These are phyloP conservation scores for Cryomyces minteri DNA, from an alignment of 495 filamentous ascomycete genomes.

Conservation along the genomic window DNA sequence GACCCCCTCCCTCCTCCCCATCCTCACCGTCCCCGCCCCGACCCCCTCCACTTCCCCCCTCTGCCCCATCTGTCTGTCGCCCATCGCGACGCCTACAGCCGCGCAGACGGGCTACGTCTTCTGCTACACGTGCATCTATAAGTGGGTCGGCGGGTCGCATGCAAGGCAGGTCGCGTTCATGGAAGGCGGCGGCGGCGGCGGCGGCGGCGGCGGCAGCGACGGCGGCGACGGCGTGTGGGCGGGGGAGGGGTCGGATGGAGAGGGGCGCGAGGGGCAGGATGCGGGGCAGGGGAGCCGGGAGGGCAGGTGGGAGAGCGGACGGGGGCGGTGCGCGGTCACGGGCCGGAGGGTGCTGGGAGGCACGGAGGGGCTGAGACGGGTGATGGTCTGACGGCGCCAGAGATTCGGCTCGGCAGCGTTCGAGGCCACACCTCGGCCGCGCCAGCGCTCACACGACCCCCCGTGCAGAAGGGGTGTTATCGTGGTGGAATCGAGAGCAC, in stretches of 20 bases:
- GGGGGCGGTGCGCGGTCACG: conserved; percentile 78
- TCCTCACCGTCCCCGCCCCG: conserved; percentile 54
- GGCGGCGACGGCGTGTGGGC: too few relatives aligned
- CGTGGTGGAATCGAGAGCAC: too few relatives aligned
- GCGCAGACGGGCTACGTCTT: conserved; percentile 88
- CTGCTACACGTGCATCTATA: conserved; percentile 90
- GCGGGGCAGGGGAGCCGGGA: conserved; percentile 30
- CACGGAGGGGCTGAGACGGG: conserved; percentile 69
- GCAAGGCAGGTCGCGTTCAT: conserved; percentile 71
- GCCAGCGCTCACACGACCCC: too few relatives aligned
- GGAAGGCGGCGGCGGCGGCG: conserved; percentile 35
- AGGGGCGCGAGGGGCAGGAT: too few relatives aligned
- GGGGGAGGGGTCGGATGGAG: too few relatives aligned
- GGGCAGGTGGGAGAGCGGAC: conserved; percentile 76
- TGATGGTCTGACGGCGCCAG: conserved; percentile 70
- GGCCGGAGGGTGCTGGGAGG: conserved; percentile 74
- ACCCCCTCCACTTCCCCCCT: conserved; percentile 16
- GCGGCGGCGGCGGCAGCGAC: too few relatives aligned
- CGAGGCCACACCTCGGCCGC: too few relatives aligned
- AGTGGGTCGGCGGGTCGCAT: conserved; percentile 75
- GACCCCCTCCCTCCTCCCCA: conserved; percentile 50
- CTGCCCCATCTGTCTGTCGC: conserved; percentile 69
- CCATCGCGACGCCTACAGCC: conserved; percentile 69
- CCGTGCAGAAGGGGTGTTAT: too few relatives aligned
- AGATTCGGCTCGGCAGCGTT: too few relatives aligned